A percentile compares a stretch with the other conserved stretches of the same genome.
These are phyloP conservation scores for Chlamydomonas asymmetrica DNA, from an alignment of 139 green algal species.

Conservation along the genomic window DNA sequence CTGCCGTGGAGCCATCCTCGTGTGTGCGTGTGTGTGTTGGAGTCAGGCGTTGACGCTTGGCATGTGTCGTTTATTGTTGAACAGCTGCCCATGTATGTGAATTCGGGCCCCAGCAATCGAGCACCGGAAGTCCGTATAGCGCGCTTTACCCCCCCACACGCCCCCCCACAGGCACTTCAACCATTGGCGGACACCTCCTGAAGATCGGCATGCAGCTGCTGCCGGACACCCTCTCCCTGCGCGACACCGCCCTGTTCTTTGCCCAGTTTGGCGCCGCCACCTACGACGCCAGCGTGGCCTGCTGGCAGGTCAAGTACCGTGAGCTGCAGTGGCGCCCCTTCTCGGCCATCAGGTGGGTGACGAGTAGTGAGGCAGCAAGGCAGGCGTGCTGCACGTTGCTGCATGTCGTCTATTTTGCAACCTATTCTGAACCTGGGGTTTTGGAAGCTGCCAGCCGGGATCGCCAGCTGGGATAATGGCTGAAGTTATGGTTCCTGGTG, in stretches of 20 bases:
- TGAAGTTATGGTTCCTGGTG: not conserved
- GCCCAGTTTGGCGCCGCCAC: not conserved
- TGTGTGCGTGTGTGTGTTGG: not conserved
- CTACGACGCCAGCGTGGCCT: constrained; percentile 8
- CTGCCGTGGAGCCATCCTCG: not conserved
- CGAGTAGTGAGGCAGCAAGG: not conserved
- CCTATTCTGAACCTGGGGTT: too few relatives aligned
- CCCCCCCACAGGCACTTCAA: not conserved
- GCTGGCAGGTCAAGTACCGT: constrained; percentile 29
- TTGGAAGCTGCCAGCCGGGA: not conserved
- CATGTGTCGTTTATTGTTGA: too few relatives aligned
- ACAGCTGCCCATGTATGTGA: not conserved
- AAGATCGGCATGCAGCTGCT: constrained; percentile 3
- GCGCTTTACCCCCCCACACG: not conserved
- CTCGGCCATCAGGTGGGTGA: constrained; percentile 32
- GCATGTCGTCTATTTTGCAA: not conserved
- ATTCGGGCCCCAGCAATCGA: not conserved
- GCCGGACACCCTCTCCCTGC: not conserved
- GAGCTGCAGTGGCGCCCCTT: constrained; percentile 40
- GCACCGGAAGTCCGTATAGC: not conserved
- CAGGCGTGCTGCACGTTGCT: not conserved
- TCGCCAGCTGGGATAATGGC: not conserved
- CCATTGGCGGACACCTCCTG: not conserved
- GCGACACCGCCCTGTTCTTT: constrained; percentile 1
- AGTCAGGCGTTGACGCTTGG: too few relatives aligned